Conservation (phyloP, 1,284 basidiomycete genomes). For the Rhodotorula mucilaginosa region DNA sequence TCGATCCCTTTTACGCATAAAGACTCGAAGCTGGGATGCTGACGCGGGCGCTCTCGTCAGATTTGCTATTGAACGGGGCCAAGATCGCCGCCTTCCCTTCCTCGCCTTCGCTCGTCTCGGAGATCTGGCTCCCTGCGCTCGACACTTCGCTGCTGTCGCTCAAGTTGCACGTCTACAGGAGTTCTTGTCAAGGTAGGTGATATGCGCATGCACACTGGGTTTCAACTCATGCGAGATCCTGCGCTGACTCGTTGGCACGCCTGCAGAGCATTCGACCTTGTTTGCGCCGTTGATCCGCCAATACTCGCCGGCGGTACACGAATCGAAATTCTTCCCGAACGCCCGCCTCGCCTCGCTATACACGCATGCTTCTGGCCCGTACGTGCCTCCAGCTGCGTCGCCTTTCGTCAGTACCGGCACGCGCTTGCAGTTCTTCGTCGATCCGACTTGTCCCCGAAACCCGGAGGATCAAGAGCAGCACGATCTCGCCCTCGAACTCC, state of each 20-base stretch:
- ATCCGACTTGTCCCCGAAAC: conserved; percentile 34
- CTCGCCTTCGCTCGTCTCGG: conserved; percentile 25
- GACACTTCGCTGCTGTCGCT: conserved; percentile 37
- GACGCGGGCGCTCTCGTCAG: background rate
- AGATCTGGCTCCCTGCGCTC: conserved; percentile 35
- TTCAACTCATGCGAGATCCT: background rate
- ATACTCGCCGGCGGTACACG: conserved; percentile 31
- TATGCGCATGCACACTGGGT: too few relatives aligned
- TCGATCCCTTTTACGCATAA: background rate
- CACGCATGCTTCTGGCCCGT: conserved; percentile 43
- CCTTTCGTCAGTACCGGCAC: conserved; percentile 16
- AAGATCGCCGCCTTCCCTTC: conserved; percentile 5
- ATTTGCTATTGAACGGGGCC: conserved; percentile 20
- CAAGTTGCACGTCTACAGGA: conserved; percentile 18
- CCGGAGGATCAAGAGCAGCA: background rate
- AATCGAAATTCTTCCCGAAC: conserved; percentile 43
- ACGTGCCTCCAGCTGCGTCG: conserved; percentile 23
- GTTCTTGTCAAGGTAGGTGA: conserved; percentile 26
- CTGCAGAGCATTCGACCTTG: conserved; percentile 21
- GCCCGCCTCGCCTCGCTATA: conserved; percentile 36
- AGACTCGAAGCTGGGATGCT: background rate
- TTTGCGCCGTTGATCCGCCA: conserved; percentile 42
- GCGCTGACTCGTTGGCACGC: background rate
- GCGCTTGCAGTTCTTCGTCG: conserved; percentile 40
- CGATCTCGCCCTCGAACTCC: conserved; percentile 27